Evolutionary conservation across 805 yeast species (phyloP), one percentile per base, ranked within the genome.

Genomic region (Saturnispora ahearnii): DNA sequence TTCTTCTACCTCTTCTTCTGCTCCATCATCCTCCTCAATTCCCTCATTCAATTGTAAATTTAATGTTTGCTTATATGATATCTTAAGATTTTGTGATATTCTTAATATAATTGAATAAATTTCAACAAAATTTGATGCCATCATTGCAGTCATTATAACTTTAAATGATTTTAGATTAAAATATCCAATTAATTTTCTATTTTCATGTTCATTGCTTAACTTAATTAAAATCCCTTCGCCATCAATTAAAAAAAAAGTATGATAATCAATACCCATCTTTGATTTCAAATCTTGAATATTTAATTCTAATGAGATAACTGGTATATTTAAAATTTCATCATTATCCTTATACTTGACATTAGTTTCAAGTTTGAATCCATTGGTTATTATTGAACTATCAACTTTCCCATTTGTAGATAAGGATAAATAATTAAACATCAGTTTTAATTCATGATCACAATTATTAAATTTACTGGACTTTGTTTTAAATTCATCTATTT

Each of bases 71-170:
- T 74, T 77, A 61, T 89, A 89, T 0, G 93, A 84, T 2, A 77
- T 71, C 54, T 73, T 74, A 55, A 79, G 83, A 54, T 87, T 96
- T 56, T 82, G 85, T 36, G 79, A 72, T 70, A 89, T 81, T 57
- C 96, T 72, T 46, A 76, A 64, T 18, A 87, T 67, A 2, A 93
- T 81, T 49, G 81, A 81, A 59, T 78, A 76, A 42, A 93, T 82
- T 63, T 90, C 96, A 55, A 83, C 73, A 30, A 87, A 70, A 59
- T 85, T 88, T 0, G 96, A 82, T 0, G 93, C 93, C 0, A 95
- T 83, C 59, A 93, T 72, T 0, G 96, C 88, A 0, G 98, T 90
- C 52, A 84, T 70, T 58, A 77, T 87, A 2, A 87, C 59, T 51
- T 78, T 78, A 13, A 82, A 71, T 0, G 78, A 68, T 2, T 72